Percentiles rank a stretch among this genome's conserved stretches.
phyloP scores from a whole-genome alignment of 2,329 filamentous ascomycete species.

The Scytalidium sp. region DNA sequence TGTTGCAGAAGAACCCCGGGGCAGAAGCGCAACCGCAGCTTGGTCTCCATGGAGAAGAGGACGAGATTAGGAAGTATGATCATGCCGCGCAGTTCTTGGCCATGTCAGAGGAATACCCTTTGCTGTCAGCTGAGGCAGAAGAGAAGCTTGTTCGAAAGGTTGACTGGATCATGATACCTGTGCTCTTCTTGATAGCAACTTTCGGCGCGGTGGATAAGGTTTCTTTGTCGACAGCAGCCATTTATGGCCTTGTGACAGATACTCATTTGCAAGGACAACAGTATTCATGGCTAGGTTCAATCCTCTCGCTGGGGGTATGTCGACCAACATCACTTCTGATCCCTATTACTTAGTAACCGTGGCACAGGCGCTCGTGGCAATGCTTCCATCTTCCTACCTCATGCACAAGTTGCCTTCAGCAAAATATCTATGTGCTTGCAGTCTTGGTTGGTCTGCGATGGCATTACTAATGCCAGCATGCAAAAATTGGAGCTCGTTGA shows the following conservation, averaged over 20 bases:
- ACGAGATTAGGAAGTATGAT: neutral
- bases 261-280: conserved; percentile 26
- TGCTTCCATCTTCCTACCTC: conserved; percentile 23
- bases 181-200: conserved; percentile 24
- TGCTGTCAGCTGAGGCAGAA: conserved; percentile 2
- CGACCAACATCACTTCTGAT: neutral
- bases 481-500: conserved; percentile 26
- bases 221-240: conserved; percentile 27
- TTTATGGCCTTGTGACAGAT: conserved; percentile 31
- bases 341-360: neutral
- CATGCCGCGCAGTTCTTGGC: neutral
- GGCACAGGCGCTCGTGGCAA: conserved; percentile 17
- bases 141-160: conserved; percentile 7
- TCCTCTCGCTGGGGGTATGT: conserved; percentile 25
- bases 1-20: neutral
- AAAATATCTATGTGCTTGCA: conserved; percentile 23
- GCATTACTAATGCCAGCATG: conserved; percentile 26
- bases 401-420: conserved; percentile 25
- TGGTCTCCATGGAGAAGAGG: neutral
- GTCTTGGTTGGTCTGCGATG: conserved; percentile 27
- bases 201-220: conserved; percentile 31
- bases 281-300: conserved; percentile 31
- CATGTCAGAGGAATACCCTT: neutral
- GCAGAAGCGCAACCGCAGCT: neutral
- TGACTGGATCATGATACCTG: conserved; percentile 10